phyloP scores from a whole-genome alignment of 1,139 yeast species.

The Blastobotrys arbuscula region DNA sequence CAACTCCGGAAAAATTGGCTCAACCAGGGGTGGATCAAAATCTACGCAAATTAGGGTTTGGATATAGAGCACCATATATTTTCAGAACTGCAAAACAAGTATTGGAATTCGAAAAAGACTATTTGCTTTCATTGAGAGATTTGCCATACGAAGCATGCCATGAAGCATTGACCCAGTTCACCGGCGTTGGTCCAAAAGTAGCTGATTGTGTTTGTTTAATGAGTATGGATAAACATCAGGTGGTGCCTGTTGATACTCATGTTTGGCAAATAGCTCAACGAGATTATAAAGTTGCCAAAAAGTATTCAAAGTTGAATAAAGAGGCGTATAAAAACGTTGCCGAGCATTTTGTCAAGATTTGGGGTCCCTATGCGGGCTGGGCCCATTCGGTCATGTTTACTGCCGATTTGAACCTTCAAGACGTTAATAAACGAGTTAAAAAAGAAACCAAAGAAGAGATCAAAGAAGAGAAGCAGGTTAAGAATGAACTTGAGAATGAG shows the following conservation, averaged over 20 bases:
- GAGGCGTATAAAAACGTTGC: slow-evolving; percentile 61
- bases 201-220: slow-evolving; percentile 93
- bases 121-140: slow-evolving; percentile 37
- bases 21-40: slow-evolving; percentile 37
- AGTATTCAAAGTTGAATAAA: slow-evolving; percentile 45
- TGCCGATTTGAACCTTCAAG: slow-evolving; percentile 49
- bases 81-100: slow-evolving; percentile 64
- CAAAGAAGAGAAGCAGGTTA: background rate
- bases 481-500: no score
- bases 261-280: slow-evolving; percentile 87
- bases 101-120: slow-evolving; percentile 29
- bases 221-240: slow-evolving; percentile 83
- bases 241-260: slow-evolving; percentile 95
- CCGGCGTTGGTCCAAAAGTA: slow-evolving; percentile 97
- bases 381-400: slow-evolving; percentile 91
- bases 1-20: slow-evolving; percentile 52
- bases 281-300: slow-evolving; percentile 58
- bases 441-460: background rate
- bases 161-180: slow-evolving; percentile 56
- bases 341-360: slow-evolving; percentile 53
- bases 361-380: slow-evolving; percentile 98
- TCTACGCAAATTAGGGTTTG: slow-evolving; percentile 68
- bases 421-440: background rate
- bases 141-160: slow-evolving; percentile 54
- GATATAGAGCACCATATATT: slow-evolving; percentile 88